Evolutionary conservation across 73 alveolate genomes (phyloP).

Genomic region (Loxodes magnus): DNA sequence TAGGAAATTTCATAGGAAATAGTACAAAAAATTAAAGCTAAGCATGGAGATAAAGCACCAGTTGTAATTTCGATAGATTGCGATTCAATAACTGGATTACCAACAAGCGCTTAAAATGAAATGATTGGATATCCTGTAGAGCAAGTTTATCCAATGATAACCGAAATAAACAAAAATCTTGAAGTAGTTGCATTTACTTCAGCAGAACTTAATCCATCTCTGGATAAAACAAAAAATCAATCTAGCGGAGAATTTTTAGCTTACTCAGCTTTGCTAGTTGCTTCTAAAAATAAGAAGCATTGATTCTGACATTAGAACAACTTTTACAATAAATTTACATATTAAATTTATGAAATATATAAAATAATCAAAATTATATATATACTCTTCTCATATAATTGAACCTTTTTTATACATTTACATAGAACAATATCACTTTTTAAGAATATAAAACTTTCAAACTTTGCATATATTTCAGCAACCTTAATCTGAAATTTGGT

Average conservation of each 20-base stretch:
- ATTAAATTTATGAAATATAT: no score
- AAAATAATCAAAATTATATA: no score
- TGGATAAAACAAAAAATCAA: slow-evolving; percentile 14
- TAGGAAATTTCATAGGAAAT: slow-evolving; percentile 8
- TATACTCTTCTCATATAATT: no score
- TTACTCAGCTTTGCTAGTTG: background rate
- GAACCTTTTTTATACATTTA: no score
- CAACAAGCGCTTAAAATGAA: slow-evolving; percentile 24
- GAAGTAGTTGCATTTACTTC: slow-evolving; percentile 13
- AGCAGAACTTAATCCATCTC: slow-evolving; percentile 14
- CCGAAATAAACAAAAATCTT: background rate
- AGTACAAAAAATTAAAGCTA: background rate
- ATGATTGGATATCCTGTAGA: slow-evolving; percentile 22
- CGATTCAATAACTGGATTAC: slow-evolving; percentile 20
- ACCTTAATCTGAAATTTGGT: no score
- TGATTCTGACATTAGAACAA: no score
- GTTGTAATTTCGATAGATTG: slow-evolving; percentile 11
- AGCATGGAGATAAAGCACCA: slow-evolving; percentile 13
- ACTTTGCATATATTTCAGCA: no score
- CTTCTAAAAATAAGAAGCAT: no score
- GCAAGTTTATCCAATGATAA: slow-evolving; percentile 19
- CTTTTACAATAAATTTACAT: no score
- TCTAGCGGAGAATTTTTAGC: slow-evolving; percentile 20
- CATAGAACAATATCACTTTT: no score
- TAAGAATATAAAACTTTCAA: no score